phyloP scores from a whole-genome alignment of 176 grass and related monocot genomes.

The Oryza nivara region DNA sequence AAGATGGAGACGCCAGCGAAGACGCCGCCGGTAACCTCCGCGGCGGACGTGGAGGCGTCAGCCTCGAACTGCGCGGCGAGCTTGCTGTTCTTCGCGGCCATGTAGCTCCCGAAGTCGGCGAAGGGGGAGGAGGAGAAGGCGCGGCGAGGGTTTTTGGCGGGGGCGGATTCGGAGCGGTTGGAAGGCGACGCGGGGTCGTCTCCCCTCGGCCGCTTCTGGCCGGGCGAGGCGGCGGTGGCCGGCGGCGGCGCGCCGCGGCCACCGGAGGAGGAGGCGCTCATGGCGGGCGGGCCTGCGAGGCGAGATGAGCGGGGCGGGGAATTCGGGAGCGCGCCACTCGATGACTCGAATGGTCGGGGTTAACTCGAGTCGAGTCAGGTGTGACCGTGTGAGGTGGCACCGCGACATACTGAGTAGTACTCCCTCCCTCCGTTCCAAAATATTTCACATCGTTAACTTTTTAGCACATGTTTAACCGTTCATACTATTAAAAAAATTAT shows the following conservation, averaged over 20 bases:
- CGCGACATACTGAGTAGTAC: too few species aligned
- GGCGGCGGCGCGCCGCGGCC: conserved; percentile 26
- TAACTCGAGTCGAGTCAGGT: too few species aligned
- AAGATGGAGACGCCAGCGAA: conserved; percentile 71
- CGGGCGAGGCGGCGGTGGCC: neutral
- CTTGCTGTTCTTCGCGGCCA: conserved; percentile 71
- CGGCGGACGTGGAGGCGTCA: conserved; percentile 35
- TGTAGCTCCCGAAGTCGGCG: conserved; percentile 66
- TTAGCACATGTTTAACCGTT: too few species aligned
- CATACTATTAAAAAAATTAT: too few species aligned
- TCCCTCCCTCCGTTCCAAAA: too few species aligned
- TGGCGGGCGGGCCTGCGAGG: conserved; percentile 9
- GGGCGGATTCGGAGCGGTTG: neutral
- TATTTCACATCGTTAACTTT: too few species aligned
- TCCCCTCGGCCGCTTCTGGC: conserved; percentile 38
- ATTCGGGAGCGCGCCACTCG: neutral
- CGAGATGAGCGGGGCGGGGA: neutral
- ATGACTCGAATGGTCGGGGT: too few species aligned
- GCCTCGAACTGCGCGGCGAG: conserved; percentile 65
- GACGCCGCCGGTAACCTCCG: conserved; percentile 22
- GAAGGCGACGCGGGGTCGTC: conserved; percentile 28
- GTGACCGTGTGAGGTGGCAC: too few species aligned
- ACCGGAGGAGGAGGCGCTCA: conserved; percentile 42
- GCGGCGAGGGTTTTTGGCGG: conserved; percentile 52
- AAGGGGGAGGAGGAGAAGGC: conserved; percentile 57